These are phyloP conservation scores for Hypoxylon sp. DNA, from an alignment of 2,329 filamentous ascomycete genomes.

Conservation along the genomic window DNA sequence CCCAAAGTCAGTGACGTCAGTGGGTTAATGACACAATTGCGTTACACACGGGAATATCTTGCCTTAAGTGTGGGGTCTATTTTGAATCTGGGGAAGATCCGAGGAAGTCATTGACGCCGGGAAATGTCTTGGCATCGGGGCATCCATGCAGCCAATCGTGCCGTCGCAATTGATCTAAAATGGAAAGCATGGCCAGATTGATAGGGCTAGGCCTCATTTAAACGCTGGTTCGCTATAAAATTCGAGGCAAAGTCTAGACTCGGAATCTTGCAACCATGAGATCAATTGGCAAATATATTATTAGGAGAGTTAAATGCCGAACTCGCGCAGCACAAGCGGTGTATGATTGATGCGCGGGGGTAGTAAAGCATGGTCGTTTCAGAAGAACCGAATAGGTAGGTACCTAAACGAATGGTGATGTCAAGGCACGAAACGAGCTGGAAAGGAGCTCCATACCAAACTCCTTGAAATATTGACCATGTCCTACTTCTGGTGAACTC, in stretches of 20 bases:
- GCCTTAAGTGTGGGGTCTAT: conserved; percentile 34
- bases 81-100: conserved; percentile 30
- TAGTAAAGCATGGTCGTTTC: conserved; percentile 15
- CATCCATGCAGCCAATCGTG: conserved; percentile 37
- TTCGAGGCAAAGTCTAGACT: not conserved
- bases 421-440: not conserved
- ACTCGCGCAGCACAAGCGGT: not conserved
- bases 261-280: not conserved
- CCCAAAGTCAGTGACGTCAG: conserved; percentile 44
- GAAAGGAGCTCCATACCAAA: not conserved
- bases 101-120: conserved; percentile 23
- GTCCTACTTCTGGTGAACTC: not conserved
- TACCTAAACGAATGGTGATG: conserved; percentile 16
- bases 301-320: not conserved
- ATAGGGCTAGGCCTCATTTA: not conserved
- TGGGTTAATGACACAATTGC: conserved; percentile 39
- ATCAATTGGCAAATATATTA: not conserved
- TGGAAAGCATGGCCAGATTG: conserved; percentile 26
- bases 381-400: conserved; percentile 6
- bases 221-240: not conserved
- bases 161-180: conserved; percentile 25
- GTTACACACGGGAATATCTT: conserved; percentile 37
- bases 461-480: not conserved
- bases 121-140: conserved; percentile 43
- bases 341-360: conserved; percentile 9